phyloP scores from a whole-genome alignment of 1,284 basidiomycete species.

The Cryptococcus sp. region DNA sequence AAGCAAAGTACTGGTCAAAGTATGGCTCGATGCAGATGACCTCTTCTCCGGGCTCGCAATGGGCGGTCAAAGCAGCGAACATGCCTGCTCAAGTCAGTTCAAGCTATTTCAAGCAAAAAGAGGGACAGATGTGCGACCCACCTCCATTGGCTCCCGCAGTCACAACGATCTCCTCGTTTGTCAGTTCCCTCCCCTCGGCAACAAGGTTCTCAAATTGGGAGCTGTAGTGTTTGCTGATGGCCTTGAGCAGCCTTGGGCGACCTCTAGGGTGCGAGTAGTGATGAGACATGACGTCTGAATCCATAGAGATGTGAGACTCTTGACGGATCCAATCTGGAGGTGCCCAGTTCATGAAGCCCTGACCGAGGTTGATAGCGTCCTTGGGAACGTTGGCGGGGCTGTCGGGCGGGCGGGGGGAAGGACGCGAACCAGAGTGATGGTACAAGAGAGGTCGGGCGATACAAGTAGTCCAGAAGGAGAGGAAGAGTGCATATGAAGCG shows the following conservation, averaged over 20 bases:
- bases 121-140: slow-evolving; percentile 40
- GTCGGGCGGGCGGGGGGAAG: slow-evolving; percentile 1
- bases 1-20: slow-evolving; percentile 95
- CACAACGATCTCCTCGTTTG: slow-evolving; percentile 88
- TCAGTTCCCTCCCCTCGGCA: slow-evolving; percentile 64
- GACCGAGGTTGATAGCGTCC: slow-evolving; percentile 88
- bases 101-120: too few relatives aligned
- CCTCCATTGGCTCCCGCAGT: slow-evolving; percentile 97
- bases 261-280: slow-evolving; percentile 92
- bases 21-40: slow-evolving; percentile 98
- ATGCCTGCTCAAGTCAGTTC: slow-evolving; percentile 62
- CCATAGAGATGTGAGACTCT: slow-evolving; percentile 72
- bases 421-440: not conserved
- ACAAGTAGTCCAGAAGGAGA: not conserved
- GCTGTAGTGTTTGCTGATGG: slow-evolving; percentile 76
- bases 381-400: slow-evolving; percentile 80
- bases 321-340: slow-evolving; percentile 81
- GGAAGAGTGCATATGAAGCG: not conserved
- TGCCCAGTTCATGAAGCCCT: slow-evolving; percentile 84
- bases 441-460: too few relatives aligned
- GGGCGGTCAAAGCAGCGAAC: slow-evolving; percentile 86
- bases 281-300: slow-evolving; percentile 65
- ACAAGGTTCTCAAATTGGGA: slow-evolving; percentile 61
- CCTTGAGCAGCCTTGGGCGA: slow-evolving; percentile 77
- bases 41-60: slow-evolving; percentile 86